Evolutionary conservation across 306 rosid genomes (phyloP).

Genomic region (Gleditsia sinensis): DNA sequence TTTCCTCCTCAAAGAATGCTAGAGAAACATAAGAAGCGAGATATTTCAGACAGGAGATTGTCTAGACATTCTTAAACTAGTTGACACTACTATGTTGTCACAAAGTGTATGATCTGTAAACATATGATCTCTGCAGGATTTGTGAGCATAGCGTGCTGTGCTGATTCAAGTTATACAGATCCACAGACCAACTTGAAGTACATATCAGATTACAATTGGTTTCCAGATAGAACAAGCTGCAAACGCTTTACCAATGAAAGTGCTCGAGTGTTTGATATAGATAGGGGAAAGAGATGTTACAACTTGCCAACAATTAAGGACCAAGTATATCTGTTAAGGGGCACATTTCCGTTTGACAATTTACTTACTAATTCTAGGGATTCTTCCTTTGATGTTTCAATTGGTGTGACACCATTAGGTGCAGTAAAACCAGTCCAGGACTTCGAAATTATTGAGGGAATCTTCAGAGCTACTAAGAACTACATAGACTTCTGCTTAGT

Average conservation of each 20-base stretch:
- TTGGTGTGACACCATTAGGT: conserved; percentile 60
- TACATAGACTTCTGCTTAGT: conserved; percentile 65
- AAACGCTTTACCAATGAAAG: conserved; percentile 30
- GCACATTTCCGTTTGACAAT: conserved; percentile 49
- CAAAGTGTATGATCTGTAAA: conserved; percentile 9
- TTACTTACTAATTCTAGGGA: not conserved
- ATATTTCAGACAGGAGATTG: too few species aligned
- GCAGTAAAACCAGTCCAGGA: conserved; percentile 48
- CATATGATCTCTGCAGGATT: conserved; percentile 50
- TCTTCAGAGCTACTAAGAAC: conserved; percentile 56
- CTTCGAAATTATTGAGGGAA: conserved; percentile 62
- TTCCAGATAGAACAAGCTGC: conserved; percentile 54
- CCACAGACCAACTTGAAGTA: conserved; percentile 49
- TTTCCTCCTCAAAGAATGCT: not conserved
- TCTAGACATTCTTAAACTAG: conserved; percentile 8
- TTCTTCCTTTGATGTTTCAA: conserved; percentile 51
- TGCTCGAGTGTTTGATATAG: conserved; percentile 48
- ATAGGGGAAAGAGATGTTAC: conserved; percentile 73
- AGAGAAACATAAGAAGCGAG: not conserved
- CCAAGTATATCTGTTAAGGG: conserved; percentile 70
- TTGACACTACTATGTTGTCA: not conserved
- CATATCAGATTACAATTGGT: conserved; percentile 58
- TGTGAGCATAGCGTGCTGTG: conserved; percentile 79
- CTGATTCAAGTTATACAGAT: conserved; percentile 55
- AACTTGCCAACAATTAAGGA: conserved; percentile 49